phyloP scores from a whole-genome alignment of 2,329 filamentous ascomycete genomes.

The Hymenoscyphus linearis region DNA sequence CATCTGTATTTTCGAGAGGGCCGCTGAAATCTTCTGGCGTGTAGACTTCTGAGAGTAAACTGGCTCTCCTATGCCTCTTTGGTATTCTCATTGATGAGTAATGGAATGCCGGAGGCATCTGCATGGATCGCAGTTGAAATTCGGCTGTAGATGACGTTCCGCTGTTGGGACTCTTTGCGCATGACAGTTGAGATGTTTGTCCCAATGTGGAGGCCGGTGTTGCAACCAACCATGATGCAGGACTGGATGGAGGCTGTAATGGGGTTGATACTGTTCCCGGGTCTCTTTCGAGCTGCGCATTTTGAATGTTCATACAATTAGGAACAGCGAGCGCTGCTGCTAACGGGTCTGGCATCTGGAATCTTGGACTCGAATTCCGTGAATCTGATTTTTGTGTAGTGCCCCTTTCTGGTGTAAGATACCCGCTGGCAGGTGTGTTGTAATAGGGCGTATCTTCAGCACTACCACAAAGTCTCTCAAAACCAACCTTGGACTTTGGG shows the following conservation, averaged over 20 bases:
- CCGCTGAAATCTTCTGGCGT: constrained; percentile 19
- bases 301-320: not conserved
- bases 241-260: not conserved
- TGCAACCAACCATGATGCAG: not conserved
- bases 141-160: not conserved
- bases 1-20: not conserved
- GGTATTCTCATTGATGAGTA: constrained; percentile 12
- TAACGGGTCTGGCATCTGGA: constrained; percentile 10
- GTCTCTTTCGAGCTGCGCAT: not conserved
- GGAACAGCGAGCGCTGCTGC: constrained; percentile 10
- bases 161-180: not conserved
- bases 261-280: not conserved
- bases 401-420: constrained; percentile 7
- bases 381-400: not conserved
- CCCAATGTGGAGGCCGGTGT: not conserved
- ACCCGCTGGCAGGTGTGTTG: constrained; percentile 22
- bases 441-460: constrained; percentile 19
- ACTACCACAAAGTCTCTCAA: constrained; percentile 9
- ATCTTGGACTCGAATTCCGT: constrained; percentile 1
- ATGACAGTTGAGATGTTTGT: not conserved
- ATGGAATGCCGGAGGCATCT: constrained; percentile 7
- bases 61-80: constrained; percentile 17
- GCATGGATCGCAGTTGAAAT: constrained; percentile 4
- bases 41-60: constrained; percentile 27
- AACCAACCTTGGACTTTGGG: not conserved